A percentile compares a stretch with the other conserved stretches of the same genome.
Evolutionary conservation across 2,329 filamentous ascomycete species (phyloP).

Genomic region (Aspergillus felis): DNA sequence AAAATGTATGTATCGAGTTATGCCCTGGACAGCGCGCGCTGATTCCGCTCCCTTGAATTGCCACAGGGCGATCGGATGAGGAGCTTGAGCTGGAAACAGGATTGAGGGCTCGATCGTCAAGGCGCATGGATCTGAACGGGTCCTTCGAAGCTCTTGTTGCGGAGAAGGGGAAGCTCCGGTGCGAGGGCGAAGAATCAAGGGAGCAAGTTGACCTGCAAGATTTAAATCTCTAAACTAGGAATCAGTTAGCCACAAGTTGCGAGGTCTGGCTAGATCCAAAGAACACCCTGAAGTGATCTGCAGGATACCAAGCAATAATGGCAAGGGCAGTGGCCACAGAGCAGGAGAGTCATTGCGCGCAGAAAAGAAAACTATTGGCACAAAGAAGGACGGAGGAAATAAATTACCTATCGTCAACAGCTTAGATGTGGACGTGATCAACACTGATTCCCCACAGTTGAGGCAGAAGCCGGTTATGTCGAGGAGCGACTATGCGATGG

Average conservation of each 20-base stretch:
- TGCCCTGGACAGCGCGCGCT: neutral
- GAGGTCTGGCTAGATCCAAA: neutral
- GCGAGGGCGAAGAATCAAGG: neutral
- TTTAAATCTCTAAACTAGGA: neutral
- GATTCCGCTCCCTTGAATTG: neutral
- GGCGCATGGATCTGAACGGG: neutral
- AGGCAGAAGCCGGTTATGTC: neutral
- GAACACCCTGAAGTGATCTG: neutral
- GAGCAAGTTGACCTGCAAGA: neutral
- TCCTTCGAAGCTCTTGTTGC: neutral
- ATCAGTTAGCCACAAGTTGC: neutral
- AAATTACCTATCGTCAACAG: neutral
- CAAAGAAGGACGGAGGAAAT: neutral
- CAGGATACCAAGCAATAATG: neutral
- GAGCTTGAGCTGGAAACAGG: neutral
- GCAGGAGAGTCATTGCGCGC: neutral
- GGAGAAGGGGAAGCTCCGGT: neutral
- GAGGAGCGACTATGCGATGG: neutral
- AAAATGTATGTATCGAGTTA: neutral
- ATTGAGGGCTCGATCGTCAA: neutral
- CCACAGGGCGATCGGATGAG: neutral
- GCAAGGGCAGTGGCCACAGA: neutral
- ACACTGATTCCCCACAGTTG: neutral
- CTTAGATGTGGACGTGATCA: neutral
- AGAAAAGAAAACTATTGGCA: neutral